These are phyloP conservation scores for Pyricularia pennisetigena DNA, from an alignment of 2,329 filamentous ascomycete genomes.

Conservation along the genomic window DNA sequence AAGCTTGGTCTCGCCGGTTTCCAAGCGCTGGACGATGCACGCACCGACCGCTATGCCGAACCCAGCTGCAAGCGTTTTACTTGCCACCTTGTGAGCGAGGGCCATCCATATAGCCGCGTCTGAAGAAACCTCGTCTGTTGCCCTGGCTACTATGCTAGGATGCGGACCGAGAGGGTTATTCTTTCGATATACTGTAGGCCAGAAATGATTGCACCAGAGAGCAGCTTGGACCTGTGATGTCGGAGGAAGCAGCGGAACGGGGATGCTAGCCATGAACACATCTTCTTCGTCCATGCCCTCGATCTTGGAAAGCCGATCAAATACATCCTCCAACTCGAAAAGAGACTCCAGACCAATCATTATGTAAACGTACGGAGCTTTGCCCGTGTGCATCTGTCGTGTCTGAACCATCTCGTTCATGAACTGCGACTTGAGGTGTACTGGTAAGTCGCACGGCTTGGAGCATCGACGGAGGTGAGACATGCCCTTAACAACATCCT, in stretches of 20 bases:
- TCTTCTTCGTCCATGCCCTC: constrained; percentile 38
- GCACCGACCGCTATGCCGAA: constrained; percentile 64
- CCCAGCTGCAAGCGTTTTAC: constrained; percentile 44
- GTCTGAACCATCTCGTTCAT: constrained; percentile 48
- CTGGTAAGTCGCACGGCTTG: constrained; percentile 58
- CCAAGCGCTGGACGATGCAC: constrained; percentile 59
- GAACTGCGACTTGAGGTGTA: constrained; percentile 50
- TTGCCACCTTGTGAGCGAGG: constrained; percentile 54
- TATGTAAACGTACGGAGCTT: constrained; percentile 51
- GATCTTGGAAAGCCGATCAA: constrained; percentile 32
- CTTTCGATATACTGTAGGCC: constrained; percentile 79
- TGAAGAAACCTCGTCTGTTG: constrained; percentile 56
- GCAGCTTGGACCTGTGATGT: constrained; percentile 67
- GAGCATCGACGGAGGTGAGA: constrained; percentile 69
- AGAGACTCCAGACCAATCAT: constrained; percentile 41
- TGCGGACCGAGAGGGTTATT: constrained; percentile 82
- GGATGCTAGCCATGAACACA: constrained; percentile 48
- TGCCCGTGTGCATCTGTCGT: constrained; percentile 47
- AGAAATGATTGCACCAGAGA: constrained; percentile 66
- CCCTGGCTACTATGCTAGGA: constrained; percentile 61
- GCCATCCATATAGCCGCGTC: constrained; percentile 58
- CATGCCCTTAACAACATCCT: constrained; percentile 53
- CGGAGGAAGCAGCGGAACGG: constrained; percentile 63
- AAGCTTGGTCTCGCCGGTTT: constrained; percentile 38
- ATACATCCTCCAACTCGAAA: constrained; percentile 43